Percentiles rank a stretch among this genome's conserved stretches.
These are phyloP conservation scores for Aspergillus persii DNA, from an alignment of 2,329 filamentous ascomycete genomes.

Conservation along the genomic window DNA sequence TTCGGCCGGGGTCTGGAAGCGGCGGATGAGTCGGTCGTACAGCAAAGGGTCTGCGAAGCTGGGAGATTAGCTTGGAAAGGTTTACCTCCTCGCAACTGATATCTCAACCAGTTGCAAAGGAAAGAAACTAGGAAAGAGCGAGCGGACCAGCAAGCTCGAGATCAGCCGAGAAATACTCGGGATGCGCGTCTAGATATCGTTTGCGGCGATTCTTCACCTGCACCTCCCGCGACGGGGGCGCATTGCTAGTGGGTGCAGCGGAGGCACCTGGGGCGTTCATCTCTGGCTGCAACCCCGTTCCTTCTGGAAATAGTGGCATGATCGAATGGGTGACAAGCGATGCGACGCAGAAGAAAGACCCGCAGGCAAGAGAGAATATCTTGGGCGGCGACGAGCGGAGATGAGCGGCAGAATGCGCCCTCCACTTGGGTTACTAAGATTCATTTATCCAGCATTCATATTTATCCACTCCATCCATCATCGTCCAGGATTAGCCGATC, in stretches of 20 bases:
- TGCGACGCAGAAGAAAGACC: slow-evolving; percentile 4
- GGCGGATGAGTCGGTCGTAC: slow-evolving; percentile 76
- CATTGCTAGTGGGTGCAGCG: slow-evolving; percentile 3
- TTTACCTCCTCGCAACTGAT: slow-evolving; percentile 10
- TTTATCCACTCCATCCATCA: not conserved
- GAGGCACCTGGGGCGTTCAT: slow-evolving; percentile 8
- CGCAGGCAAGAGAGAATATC: not conserved
- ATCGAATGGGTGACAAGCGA: not conserved
- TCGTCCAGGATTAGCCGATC: not conserved
- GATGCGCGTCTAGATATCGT: slow-evolving; percentile 70
- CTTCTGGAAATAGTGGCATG: slow-evolving; percentile 40
- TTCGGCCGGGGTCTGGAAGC: slow-evolving; percentile 71
- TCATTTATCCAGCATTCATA: not conserved
- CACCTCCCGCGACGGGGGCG: slow-evolving; percentile 44
- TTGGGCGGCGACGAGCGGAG: too few relatives aligned
- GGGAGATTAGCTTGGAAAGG: slow-evolving; percentile 26
- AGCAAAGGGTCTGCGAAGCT: slow-evolving; percentile 65
- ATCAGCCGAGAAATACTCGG: slow-evolving; percentile 66
- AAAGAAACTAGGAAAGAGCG: slow-evolving; percentile 27
- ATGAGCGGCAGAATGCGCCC: not conserved
- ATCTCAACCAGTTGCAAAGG: slow-evolving; percentile 5
- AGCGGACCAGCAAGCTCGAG: slow-evolving; percentile 61
- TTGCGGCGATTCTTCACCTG: slow-evolving; percentile 72
- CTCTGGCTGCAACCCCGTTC: slow-evolving; percentile 24
- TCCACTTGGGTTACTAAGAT: not conserved